Percentiles rank a stretch among this genome's conserved stretches.
phyloP scores from a whole-genome alignment of 768 basidiomycete genomes.

The Rhodotorula diobovata region DNA sequence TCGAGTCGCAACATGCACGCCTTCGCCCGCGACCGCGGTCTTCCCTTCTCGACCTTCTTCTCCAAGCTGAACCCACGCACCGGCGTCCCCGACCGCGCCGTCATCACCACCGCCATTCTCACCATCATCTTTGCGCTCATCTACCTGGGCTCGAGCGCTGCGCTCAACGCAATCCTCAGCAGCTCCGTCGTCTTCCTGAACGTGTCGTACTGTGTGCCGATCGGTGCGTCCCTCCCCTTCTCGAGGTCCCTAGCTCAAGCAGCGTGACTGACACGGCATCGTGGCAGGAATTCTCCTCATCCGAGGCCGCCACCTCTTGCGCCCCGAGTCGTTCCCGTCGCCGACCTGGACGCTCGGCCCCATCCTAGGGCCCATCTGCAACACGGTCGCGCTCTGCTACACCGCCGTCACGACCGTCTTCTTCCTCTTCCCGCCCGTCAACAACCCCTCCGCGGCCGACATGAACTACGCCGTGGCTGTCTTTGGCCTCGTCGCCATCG shows the following conservation, averaged over 20 bases:
- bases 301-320: constrained; percentile 39
- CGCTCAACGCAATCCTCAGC: constrained; percentile 43
- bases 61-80: constrained; percentile 3
- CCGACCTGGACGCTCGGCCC: constrained; percentile 37
- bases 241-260: too few species aligned
- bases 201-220: constrained; percentile 29
- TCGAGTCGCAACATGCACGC: constrained; percentile 23
- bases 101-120: constrained; percentile 22
- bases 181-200: constrained; percentile 40
- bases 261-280: too few species aligned
- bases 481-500: constrained; percentile 24
- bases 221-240: constrained; percentile 1
- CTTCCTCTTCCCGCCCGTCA: constrained; percentile 42
- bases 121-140: constrained; percentile 36
- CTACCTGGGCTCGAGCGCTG: constrained; percentile 31
- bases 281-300: constrained; percentile 24
- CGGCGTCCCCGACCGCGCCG: constrained; percentile 32
- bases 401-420: constrained; percentile 39
- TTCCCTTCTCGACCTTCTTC: constrained; percentile 37
- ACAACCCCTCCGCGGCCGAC: constrained; percentile 15
- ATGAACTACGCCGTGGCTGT: constrained; percentile 40
- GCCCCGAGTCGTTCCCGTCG: constrained; percentile 36
- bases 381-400: constrained; percentile 38
- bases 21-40: constrained; percentile 32
- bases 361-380: constrained; percentile 33